Evolutionary conservation across 352 stramenopile species (phyloP), one percentile per base, ranked within the genome.

Genomic region (Phytophthora uliginosa): DNA sequence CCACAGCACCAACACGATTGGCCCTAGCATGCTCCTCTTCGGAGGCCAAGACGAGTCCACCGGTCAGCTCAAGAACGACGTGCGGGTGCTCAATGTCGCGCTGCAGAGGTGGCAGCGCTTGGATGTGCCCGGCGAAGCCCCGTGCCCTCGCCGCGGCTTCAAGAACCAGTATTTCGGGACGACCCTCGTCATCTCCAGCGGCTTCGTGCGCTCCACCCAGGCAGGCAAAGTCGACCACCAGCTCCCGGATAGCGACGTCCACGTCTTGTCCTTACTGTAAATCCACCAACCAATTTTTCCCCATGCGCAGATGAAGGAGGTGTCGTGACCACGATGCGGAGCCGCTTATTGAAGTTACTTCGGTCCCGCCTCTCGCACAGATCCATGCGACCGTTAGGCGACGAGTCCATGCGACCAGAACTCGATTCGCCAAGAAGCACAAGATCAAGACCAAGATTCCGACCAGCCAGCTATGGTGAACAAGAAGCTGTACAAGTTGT

Each of bases 141-240:
- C 87, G 22, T 88, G 87, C 57, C 76, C 87, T 52, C 85, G 85
- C 1, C 76, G 85, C 51, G 87, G 87, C n/a, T 93, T 93, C 77
- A 95, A 93, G 75, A 90, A 76, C 48, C 87, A 92, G 65, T 94
- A 79, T 69, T 92, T 95, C 69, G 84, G 88, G 74, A 93, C 84
- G 6, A 88, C 85, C 15, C 66, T 93, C 40, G 78, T 93, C 22
- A 74, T 95, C 55, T 92, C 84, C n/a, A 92, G 85, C 42, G 88
- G 87, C 48, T 95, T 95, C 45, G 79, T 93, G 17, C 76, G 69
- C 20, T 79, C 81, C 20, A 54, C 48, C 0, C 47, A 62, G 56
- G 80, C 67, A n/a, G 71, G 74, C 26, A 84, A 83, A 64, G 76
- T 84, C 6, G 79, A 92, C 42, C 73, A 73, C 47, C 83, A 92